Evolutionary conservation across 1,284 basidiomycete species (phyloP).

Genomic region (Melampsora abietis-canadensis): DNA sequence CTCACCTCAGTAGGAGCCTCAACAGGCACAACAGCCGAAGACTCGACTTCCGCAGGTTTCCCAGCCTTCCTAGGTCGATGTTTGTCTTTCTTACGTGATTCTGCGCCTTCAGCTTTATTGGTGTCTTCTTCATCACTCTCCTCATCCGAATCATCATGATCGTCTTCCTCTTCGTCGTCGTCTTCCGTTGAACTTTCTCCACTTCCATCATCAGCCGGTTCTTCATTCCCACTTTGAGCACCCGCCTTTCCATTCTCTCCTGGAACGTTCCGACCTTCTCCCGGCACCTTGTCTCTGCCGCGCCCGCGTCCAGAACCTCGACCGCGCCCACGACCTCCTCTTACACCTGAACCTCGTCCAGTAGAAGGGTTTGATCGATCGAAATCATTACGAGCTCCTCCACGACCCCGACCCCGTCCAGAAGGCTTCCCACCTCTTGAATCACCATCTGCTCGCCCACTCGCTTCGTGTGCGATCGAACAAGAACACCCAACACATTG

Average conservation of each 20-base stretch:
- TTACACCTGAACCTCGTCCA: background rate
- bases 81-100: background rate
- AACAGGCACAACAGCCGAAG: background rate
- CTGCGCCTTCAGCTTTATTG: conserved; percentile 6
- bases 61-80: background rate
- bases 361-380: background rate
- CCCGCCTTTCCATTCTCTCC: background rate
- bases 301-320: background rate
- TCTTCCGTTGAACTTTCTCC: conserved; percentile 10
- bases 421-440: background rate
- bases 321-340: conserved; percentile 12
- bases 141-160: background rate
- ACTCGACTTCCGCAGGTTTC: background rate
- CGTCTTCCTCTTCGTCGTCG: conserved; percentile 6
- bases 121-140: background rate
- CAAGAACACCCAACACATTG: background rate
- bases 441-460: background rate
- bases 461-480: background rate
- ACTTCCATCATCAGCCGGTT: conserved; percentile 5
- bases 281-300: background rate
- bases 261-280: conserved; percentile 8
- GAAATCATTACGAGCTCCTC: background rate
- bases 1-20: conserved; percentile 1
- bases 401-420: conserved; percentile 2
- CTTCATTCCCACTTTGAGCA: background rate